phyloP scores from a whole-genome alignment of 148 eudicot species.

The Arctostaphylos glauca region DNA sequence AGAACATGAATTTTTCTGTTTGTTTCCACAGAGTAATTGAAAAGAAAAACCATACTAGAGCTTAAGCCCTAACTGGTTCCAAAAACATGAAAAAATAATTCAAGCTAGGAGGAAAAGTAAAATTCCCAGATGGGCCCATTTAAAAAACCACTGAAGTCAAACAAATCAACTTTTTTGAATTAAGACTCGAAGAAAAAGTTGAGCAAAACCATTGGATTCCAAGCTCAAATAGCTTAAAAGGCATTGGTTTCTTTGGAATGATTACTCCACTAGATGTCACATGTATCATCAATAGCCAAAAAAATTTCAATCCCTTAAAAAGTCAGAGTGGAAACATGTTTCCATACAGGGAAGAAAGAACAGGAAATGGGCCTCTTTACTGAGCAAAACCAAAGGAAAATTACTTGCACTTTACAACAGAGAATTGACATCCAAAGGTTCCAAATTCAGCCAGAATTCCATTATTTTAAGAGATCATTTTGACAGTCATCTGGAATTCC shows the following conservation, averaged over 20 bases:
- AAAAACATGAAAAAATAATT: conserved; percentile 4
- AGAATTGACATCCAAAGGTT: not conserved
- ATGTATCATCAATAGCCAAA: not conserved
- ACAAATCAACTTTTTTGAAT: not conserved
- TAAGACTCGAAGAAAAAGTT: not conserved
- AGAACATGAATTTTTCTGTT: not conserved
- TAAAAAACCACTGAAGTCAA: not conserved
- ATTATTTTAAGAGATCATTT: not conserved
- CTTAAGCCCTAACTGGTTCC: not conserved
- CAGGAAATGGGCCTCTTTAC: not conserved
- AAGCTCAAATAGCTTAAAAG: not conserved
- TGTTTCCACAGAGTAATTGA: not conserved
- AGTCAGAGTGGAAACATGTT: conserved; percentile 12
- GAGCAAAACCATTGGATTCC: not conserved
- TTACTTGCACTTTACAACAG: not conserved
- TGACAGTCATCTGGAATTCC: not conserved
- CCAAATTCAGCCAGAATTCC: not conserved
- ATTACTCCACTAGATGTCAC: conserved; percentile 11
- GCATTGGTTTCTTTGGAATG: not conserved
- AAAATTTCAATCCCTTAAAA: not conserved
- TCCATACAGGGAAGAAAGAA: not conserved
- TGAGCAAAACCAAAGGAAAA: conserved; percentile 6
- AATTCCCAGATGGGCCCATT: conserved; percentile 8
- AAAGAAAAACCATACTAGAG: not conserved
- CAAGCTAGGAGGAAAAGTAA: conserved; percentile 11